Base-by-base conservation (phyloP, 257 asterid genomes). In the Plantago major region DNA sequence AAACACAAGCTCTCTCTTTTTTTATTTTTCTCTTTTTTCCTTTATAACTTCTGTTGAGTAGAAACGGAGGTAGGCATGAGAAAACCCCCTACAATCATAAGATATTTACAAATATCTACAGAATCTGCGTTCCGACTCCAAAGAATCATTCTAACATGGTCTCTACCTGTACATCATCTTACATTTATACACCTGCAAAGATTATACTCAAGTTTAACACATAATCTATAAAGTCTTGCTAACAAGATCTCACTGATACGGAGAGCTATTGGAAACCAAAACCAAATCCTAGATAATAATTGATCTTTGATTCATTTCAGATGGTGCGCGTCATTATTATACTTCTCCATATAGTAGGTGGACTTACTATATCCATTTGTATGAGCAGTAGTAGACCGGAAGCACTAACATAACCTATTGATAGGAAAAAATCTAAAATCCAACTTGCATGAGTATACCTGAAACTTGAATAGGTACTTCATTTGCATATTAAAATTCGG, bases 151-250 rank as follows among this genome's bases (percentile, higher is more conserved):
- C 50, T 9, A 61, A 58, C 60, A 61, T 47, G 71, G 57, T 33
- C 52, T 48, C 70, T n/a, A 71, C 72, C 71, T 78, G 86, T 72
- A 67, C 80, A 76, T 57, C 49, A 67, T 60, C 11, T 70, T 33
- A 66, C 71, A 74, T 65, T 45, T 64, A 63, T 74, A 75, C 75
- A 89, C 85, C 88, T 82, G 92, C 70, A 76, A 56, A 42, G 18
- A 65, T 42, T 15, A 67, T 11, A 56, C 59, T 3, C 22, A 33
- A 33, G 63, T 56, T 22, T 68, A 48, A 59, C 56, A 46, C 52
- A 42, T 22, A 42, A 38, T 17, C 30, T n/a, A 10, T 26, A 47
- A 40, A 52, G 47, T 7, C 43, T 18, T 9, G 10, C 9, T 13
- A 12, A 10, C 44, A 28, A 30, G 37, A 30, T 30, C 37, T 26